phyloP scores from a whole-genome alignment of 129 eudicot genomes.

The carrot (Daucus carota) region DNA sequence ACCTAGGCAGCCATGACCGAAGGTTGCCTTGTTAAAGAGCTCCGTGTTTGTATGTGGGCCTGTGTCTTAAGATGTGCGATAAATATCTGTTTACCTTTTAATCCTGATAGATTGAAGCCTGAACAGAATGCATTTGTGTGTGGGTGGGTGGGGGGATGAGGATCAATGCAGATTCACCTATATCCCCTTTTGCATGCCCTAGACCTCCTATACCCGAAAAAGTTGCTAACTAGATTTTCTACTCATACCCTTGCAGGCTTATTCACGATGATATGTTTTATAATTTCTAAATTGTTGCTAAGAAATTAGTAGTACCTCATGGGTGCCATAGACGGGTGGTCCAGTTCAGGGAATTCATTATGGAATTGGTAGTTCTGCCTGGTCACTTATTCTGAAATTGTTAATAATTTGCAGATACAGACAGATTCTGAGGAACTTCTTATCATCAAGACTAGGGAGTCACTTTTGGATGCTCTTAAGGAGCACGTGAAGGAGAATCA shows the following conservation, averaged over 20 bases:
- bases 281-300: too few relatives aligned
- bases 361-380: not conserved
- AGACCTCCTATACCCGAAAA: too few relatives aligned
- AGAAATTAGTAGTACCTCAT: not conserved
- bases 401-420: constrained; percentile 49
- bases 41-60: not conserved
- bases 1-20: not conserved
- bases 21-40: not conserved
- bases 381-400: not conserved
- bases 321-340: not conserved
- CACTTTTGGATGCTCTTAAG: constrained; percentile 73
- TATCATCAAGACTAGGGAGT: constrained; percentile 95
- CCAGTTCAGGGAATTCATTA: not conserved
- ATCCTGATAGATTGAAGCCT: not conserved
- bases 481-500: constrained; percentile 94
- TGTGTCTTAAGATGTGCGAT: not conserved
- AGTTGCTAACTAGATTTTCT: too few relatives aligned
- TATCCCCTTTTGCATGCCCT: too few relatives aligned
- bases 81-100: not conserved
- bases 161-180: too few relatives aligned
- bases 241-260: too few relatives aligned
- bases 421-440: constrained; percentile 91
- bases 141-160: too few relatives aligned
- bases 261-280: too few relatives aligned
- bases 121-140: not conserved